These are phyloP conservation scores for Colletotrichum destructivum DNA, from an alignment of 2,329 filamentous ascomycete genomes.

Conservation along the genomic window DNA sequence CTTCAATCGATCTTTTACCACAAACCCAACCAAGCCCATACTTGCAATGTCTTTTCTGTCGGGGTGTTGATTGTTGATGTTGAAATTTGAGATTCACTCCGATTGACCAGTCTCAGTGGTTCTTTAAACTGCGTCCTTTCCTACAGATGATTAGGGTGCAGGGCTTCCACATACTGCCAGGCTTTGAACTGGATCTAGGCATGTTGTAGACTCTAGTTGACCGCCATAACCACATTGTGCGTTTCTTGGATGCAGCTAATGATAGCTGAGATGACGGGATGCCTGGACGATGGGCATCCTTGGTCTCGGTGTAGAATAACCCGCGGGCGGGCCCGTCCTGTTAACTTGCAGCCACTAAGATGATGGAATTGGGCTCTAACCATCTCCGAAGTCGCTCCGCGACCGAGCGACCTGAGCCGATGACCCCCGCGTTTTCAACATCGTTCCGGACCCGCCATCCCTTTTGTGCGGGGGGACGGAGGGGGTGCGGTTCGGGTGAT, in stretches of 20 bases:
- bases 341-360: neutral
- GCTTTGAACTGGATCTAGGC: too few relatives aligned
- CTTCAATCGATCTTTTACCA: too few relatives aligned
- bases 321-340: neutral
- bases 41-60: too few relatives aligned
- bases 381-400: conserved; percentile 14
- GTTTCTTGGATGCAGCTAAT: neutral
- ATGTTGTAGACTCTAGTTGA: too few relatives aligned
- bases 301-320: neutral
- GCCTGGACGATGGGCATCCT: neutral
- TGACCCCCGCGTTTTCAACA: neutral
- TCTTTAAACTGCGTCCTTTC: too few relatives aligned
- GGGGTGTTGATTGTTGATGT: too few relatives aligned
- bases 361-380: too few relatives aligned
- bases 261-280: neutral
- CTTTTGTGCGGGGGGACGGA: neutral
- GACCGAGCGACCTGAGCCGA: conserved; percentile 7
- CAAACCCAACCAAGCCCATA: too few relatives aligned
- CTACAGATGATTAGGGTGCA: too few relatives aligned
- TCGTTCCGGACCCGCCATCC: conserved; percentile 7
- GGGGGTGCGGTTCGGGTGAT: neutral
- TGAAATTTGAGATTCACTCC: too few relatives aligned
- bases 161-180: too few relatives aligned
- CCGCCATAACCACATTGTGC: neutral
- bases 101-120: too few relatives aligned